Evolutionary conservation across 192 early-diverging fungal genomes (phyloP), one percentile per base, ranked within the genome.

Genomic region (Coemansia aciculifera): DNA sequence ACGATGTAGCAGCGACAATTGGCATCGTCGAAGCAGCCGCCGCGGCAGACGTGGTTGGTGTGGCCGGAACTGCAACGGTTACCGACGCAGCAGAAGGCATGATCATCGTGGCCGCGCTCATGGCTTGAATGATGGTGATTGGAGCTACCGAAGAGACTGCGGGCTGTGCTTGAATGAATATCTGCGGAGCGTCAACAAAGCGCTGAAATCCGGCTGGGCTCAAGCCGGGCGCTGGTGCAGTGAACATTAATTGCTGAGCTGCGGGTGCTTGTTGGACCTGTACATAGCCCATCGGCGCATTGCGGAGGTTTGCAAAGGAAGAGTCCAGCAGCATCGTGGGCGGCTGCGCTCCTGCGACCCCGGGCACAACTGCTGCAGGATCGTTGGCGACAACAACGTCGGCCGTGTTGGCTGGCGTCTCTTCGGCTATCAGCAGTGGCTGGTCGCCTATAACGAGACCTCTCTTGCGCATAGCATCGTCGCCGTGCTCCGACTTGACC

Each of bases 181-280:
- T 62, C 67, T 69, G 73, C 11, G 79, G 43, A 2, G 74, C 27
- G 31, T 81, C 70, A n/a, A 59, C 67, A 61, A 72, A 27, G 29
- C 69, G 74, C 67, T 76, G 79, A 3, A 72, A 19, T 0, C 39
- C 38, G 1, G 59, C 63, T 6, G 34, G 34, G 10, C 63, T 67
- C 23, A 64, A 63, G 0, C 24, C 65, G 11, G 40, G 60, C 6
- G 40, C 46, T 3, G 59, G 36, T 3, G 59, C 36, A 12, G 59
- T 48, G 4, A 71, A 11, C 32, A 71, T 60, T n/a, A 71, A 19
- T 46, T 71, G 77, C 19, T 63, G 71, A 2, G 65, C 19, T 5
- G 27, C 15, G 0, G 63, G 57, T 0, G 51, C 52, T 44, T 74
- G 72, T 29, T 54, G 67, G 12, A 68, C 39, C n/a, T 74, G 72